Conservation (phyloP, 352 stramenopile species). For the Phytopythium delawarense region DNA sequence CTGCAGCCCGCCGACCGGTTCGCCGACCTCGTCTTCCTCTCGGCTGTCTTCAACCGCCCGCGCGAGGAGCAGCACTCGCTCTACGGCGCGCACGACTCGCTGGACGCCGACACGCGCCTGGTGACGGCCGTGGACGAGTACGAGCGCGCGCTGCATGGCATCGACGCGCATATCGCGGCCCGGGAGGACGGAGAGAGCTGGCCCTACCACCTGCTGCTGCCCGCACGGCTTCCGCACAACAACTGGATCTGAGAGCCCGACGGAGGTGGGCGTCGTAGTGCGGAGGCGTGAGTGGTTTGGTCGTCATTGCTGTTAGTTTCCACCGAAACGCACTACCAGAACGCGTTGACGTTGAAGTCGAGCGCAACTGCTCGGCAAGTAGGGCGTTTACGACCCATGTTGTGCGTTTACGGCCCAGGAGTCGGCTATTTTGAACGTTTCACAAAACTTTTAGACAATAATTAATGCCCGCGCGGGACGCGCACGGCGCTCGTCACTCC, state of each 20-base stretch:
- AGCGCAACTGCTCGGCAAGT: background rate
- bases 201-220: conserved; percentile 31
- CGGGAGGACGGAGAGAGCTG: conserved; percentile 19
- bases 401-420: no score
- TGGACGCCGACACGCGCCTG: conserved; percentile 24
- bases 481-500: background rate
- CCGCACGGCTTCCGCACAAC: conserved; percentile 23
- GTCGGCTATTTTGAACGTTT: background rate
- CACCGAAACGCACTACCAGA: background rate
- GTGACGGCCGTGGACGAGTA: conserved; percentile 15
- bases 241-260: conserved; percentile 22
- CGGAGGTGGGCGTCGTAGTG: background rate
- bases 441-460: background rate
- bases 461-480: background rate
- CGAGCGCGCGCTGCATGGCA: conserved; percentile 16
- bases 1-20: conserved; percentile 21
- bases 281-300: background rate
- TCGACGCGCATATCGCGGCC: conserved; percentile 24
- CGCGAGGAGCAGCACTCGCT: conserved; percentile 17
- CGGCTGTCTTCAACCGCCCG: conserved; percentile 27
- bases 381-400: background rate
- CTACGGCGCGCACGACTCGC: conserved; percentile 21
- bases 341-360: background rate
- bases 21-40: conserved; percentile 19
- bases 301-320: background rate